Conservation (phyloP, 352 stramenopile species). For the Pythium dissotocum region DNA sequence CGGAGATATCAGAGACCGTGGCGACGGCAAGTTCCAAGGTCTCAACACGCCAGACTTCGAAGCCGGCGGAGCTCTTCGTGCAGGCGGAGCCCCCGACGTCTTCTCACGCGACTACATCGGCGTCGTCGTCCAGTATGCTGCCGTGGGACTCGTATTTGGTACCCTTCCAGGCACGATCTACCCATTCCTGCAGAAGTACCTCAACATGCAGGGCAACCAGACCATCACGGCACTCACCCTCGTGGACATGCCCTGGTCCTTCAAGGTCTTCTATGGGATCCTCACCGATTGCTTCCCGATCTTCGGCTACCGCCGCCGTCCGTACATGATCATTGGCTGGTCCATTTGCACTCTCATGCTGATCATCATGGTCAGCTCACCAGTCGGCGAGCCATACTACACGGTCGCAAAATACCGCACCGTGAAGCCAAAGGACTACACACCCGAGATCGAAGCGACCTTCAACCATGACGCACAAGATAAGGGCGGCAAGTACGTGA, state of each 20-base stretch:
- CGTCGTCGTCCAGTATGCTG: conserved; percentile 48
- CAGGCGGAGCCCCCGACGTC: conserved; percentile 36
- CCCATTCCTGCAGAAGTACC: conserved; percentile 51
- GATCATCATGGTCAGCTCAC: conserved; percentile 46
- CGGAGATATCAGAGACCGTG: too few relatives aligned
- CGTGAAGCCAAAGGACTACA: conserved; percentile 16
- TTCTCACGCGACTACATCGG: conserved; percentile 38
- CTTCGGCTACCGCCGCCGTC: conserved; percentile 58
- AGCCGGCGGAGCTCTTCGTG: conserved; percentile 45
- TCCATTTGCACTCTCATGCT: conserved; percentile 45
- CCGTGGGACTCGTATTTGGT: conserved; percentile 50
- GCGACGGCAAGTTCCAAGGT: conserved; percentile 32
- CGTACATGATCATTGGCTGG: conserved; percentile 62
- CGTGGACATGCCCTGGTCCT: conserved; percentile 49
- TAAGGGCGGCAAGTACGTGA: conserved; percentile 44
- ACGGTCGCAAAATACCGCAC: conserved; percentile 21
- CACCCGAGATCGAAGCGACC: conserved; percentile 30
- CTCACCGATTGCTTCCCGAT: too few relatives aligned
- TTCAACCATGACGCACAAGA: conserved; percentile 44
- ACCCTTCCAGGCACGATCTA: conserved; percentile 46
- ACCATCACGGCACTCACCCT: conserved; percentile 34
- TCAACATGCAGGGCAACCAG: conserved; percentile 40
- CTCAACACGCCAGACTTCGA: conserved; percentile 43
- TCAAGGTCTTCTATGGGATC: conserved; percentile 71
- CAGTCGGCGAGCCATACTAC: conserved; percentile 57